Evolutionary conservation across 2,329 filamentous ascomycete genomes (phyloP).

Genomic region (Penicillium freii): DNA sequence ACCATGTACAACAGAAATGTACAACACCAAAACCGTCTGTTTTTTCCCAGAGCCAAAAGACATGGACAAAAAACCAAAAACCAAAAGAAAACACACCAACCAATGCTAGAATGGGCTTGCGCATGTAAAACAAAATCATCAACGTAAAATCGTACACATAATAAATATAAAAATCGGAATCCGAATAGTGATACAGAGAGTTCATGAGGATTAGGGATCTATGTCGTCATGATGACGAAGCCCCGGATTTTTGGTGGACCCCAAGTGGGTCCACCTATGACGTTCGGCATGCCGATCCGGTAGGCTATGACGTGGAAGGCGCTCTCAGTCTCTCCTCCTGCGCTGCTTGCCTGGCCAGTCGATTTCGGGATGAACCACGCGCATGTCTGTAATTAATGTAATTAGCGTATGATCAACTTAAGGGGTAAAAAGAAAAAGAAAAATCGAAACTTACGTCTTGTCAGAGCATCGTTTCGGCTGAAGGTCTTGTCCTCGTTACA

Average conservation of each 20-base stretch:
- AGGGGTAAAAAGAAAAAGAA: neutral
- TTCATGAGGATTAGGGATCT: slow-evolving; percentile 8
- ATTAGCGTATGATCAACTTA: slow-evolving; percentile 7
- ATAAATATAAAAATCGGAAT: slow-evolving; percentile 6
- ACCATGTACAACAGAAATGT: slow-evolving; percentile 11
- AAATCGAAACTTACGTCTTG: slow-evolving; percentile 36
- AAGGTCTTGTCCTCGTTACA: slow-evolving; percentile 98
- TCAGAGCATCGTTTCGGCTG: slow-evolving; percentile 89
- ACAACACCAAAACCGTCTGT: slow-evolving; percentile 9
- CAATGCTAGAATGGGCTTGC: slow-evolving; percentile 17
- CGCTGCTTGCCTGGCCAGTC: slow-evolving; percentile 70
- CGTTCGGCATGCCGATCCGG: slow-evolving; percentile 24
- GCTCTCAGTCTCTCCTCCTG: slow-evolving; percentile 36
- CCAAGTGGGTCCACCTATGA: slow-evolving; percentile 9
- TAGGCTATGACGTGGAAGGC: slow-evolving; percentile 9
- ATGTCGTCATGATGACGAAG: slow-evolving; percentile 19
- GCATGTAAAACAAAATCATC: slow-evolving; percentile 21
- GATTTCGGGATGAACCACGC: slow-evolving; percentile 87
- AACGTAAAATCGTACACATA: slow-evolving; percentile 23
- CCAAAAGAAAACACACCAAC: slow-evolving; percentile 11
- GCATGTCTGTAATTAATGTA: slow-evolving; percentile 58
- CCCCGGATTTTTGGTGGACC: slow-evolving; percentile 6
- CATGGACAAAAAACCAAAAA: neutral
- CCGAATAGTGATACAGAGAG: slow-evolving; percentile 21
- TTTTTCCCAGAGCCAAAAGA: neutral